Evolutionary conservation across 108 stramenopile genomes (phyloP).

Genomic region (Cyclotella kingstonii): DNA sequence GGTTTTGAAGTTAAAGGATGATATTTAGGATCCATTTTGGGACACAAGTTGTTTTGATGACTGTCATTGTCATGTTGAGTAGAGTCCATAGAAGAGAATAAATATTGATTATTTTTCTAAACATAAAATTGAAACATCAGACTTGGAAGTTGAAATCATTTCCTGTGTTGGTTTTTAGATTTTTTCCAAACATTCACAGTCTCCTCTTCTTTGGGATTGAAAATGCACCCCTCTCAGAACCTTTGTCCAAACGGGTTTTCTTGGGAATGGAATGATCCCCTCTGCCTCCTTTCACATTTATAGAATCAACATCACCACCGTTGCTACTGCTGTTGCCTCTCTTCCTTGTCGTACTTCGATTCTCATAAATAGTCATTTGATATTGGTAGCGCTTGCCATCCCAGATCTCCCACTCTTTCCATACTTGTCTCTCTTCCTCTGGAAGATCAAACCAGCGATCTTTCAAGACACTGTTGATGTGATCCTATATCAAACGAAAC

Average conservation of each 20-base stretch:
- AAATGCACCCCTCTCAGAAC: conserved; percentile 7
- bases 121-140: too few species aligned
- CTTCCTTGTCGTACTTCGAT: conserved; percentile 15
- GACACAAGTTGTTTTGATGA: too few species aligned
- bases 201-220: conserved; percentile 37
- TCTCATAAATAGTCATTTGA: conserved; percentile 45
- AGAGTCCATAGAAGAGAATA: too few species aligned
- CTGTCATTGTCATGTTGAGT: too few species aligned
- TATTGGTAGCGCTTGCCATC: conserved; percentile 68
- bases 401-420: conserved; percentile 80
- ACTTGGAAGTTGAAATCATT: too few species aligned
- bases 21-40: conserved; percentile 43
- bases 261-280: background rate
- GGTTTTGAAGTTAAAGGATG: conserved; percentile 84
- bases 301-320: background rate
- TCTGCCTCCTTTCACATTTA: background rate
- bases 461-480: conserved; percentile 63
- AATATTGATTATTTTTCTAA: too few species aligned
- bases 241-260: background rate
- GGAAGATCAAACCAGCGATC: conserved; percentile 63
- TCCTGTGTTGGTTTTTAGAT: too few species aligned
- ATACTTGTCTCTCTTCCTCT: conserved; percentile 64
- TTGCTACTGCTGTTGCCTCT: background rate
- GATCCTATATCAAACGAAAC: conserved; percentile 32
- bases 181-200: background rate